Evolutionary conservation across 2,329 filamentous ascomycete species (phyloP).

Genomic region (Domatiomyces globalis): DNA sequence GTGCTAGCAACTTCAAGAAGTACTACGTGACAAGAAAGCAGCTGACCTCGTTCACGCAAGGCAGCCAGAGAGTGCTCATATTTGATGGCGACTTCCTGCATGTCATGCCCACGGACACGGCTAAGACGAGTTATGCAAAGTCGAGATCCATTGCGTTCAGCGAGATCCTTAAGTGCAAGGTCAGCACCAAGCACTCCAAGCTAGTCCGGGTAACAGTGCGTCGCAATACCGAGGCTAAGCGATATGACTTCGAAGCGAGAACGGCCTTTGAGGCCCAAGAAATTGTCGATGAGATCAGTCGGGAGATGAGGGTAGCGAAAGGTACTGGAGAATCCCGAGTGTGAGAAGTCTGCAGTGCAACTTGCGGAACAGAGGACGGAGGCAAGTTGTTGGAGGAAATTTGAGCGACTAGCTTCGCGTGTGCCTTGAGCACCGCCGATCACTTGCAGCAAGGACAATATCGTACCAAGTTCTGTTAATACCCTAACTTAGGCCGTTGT

Average conservation of each 20-base stretch:
- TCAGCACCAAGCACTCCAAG: constrained; percentile 49
- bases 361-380: no score
- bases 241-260: constrained; percentile 52
- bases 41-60: constrained; percentile 49
- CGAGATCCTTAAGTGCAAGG: constrained; percentile 51
- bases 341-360: background rate
- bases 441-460: no score
- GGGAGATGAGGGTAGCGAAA: constrained; percentile 32
- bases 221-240: constrained; percentile 47
- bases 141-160: constrained; percentile 50
- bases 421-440: no score
- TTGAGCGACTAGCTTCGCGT: background rate
- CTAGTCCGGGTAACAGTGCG: constrained; percentile 49
- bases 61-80: constrained; percentile 45
- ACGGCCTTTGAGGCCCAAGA: constrained; percentile 44
- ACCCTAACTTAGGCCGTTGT: no score
- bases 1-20: constrained; percentile 41
- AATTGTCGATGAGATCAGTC: constrained; percentile 51
- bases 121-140: constrained; percentile 39
- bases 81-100: constrained; percentile 54
- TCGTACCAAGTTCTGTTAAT: no score
- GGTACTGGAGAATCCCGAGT: constrained; percentile 5
- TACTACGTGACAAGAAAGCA: constrained; percentile 52
- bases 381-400: background rate
- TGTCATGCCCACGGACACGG: constrained; percentile 43